Conservation (phyloP, 257 asterid species). For the Plantago elongata region DNA sequence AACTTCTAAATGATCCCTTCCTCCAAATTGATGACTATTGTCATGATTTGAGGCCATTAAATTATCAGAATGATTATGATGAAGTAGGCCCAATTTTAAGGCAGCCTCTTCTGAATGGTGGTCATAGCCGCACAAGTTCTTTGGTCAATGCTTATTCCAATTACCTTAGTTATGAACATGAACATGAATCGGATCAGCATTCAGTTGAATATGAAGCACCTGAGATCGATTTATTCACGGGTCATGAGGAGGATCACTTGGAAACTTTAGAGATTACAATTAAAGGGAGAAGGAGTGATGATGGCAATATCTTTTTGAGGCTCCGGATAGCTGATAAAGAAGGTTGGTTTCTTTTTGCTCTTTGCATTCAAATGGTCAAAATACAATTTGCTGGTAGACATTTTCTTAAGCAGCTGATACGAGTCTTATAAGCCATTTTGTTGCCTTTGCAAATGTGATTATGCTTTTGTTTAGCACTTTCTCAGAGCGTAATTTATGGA, state of each 20-base stretch:
- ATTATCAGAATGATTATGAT: constrained; percentile 31
- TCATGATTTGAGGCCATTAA: constrained; percentile 33
- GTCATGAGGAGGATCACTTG: constrained; percentile 32
- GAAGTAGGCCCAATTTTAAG: constrained; percentile 29
- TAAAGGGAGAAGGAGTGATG: constrained; percentile 48
- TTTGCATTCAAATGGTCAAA: constrained; percentile 5
- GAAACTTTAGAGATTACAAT: constrained; percentile 44
- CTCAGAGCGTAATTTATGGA: no score
- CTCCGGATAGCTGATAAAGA: constrained; percentile 71
- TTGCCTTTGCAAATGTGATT: no score
- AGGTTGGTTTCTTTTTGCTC: constrained; percentile 32
- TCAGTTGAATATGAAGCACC: constrained; percentile 33
- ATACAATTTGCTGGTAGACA: no score
- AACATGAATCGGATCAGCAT: constrained; percentile 31
- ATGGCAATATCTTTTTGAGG: constrained; percentile 53
- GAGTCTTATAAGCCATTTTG: no score
- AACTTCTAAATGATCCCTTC: constrained; percentile 67
- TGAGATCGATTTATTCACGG: constrained; percentile 43
- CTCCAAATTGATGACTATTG: constrained; percentile 46
- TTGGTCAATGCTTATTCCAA: constrained; percentile 34
- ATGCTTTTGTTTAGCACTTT: no score
- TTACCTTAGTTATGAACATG: constrained; percentile 33
- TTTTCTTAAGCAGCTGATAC: no score
- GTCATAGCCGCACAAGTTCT: constrained; percentile 34
- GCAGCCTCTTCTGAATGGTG: constrained; percentile 28